Conservation (phyloP, 306 rosid genomes). For the Trichosanthes cucumerina region DNA sequence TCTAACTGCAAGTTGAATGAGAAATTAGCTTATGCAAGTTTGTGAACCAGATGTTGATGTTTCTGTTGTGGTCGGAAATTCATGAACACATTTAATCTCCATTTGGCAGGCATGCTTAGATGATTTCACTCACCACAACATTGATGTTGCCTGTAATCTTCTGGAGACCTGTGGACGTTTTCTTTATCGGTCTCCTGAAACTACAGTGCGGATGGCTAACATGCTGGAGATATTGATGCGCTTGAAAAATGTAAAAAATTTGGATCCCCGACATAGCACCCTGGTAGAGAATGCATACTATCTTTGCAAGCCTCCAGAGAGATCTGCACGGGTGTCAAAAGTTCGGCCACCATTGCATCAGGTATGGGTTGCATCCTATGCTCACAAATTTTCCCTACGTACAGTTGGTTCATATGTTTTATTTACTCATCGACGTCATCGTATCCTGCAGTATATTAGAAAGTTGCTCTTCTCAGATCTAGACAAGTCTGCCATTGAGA, state of each 20-base stretch:
- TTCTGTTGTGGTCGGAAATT: background rate
- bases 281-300: slow-evolving; percentile 98
- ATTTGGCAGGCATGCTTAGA: slow-evolving; percentile 84
- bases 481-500: slow-evolving; percentile 88
- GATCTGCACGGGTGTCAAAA: slow-evolving; percentile 90
- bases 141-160: slow-evolving; percentile 98
- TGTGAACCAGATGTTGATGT: background rate
- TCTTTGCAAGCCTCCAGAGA: slow-evolving; percentile 97
- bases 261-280: slow-evolving; percentile 99
- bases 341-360: slow-evolving; percentile 98
- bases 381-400: background rate
- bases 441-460: slow-evolving; percentile 70
- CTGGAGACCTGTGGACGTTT: slow-evolving; percentile 97
- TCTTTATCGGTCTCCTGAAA: slow-evolving; percentile 96
- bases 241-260: slow-evolving; percentile 89
- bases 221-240: slow-evolving; percentile 99
- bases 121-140: slow-evolving; percentile 97
- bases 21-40: background rate
- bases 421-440: background rate
- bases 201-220: slow-evolving; percentile 84
- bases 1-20: background rate
- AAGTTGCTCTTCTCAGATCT: slow-evolving; percentile 94
- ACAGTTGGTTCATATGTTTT: slow-evolving; percentile 3
- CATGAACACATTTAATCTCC: background rate
- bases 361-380: slow-evolving; percentile 30